These are phyloP conservation scores for Coniochaeta sp. DNA, from an alignment of 2,329 filamentous ascomycete species.

Conservation along the genomic window DNA sequence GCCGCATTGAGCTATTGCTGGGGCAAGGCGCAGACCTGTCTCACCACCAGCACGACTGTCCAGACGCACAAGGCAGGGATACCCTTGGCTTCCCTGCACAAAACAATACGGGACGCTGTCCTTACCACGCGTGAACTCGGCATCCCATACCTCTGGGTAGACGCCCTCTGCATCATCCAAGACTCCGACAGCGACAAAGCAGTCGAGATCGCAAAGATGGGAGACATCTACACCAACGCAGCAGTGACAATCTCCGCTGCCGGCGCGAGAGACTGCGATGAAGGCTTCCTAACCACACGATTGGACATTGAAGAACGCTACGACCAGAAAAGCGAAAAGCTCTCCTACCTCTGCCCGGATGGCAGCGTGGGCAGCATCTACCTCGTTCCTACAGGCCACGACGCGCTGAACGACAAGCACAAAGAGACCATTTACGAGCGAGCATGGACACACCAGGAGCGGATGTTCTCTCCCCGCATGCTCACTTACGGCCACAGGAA, in stretches of 20 bases:
- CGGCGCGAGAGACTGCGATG: neutral
- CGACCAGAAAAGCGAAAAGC: neutral
- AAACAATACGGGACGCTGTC: neutral
- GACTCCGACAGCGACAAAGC: too few relatives aligned
- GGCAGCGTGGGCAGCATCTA: neutral
- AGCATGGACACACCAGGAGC: neutral
- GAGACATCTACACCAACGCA: too few relatives aligned
- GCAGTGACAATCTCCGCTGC: slow-evolving; percentile 1
- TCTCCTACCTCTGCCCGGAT: neutral
- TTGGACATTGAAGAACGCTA: too few relatives aligned
- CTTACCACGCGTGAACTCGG: too few relatives aligned
- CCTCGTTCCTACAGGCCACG: neutral
- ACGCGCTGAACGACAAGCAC: neutral
- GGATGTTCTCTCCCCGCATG: neutral
- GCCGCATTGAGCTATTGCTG: neutral
- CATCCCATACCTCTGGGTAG: too few relatives aligned
- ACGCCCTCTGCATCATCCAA: too few relatives aligned
- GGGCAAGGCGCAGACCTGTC: neutral
- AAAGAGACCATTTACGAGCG: neutral
- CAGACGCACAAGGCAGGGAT: neutral
- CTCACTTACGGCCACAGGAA: neutral
- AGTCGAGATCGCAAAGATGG: too few relatives aligned
- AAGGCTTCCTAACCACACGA: too few relatives aligned
- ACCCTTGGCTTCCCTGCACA: neutral
- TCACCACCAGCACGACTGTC: neutral